These are phyloP conservation scores for Pueraria montana DNA, from an alignment of 306 rosid genomes.

Conservation along the genomic window DNA sequence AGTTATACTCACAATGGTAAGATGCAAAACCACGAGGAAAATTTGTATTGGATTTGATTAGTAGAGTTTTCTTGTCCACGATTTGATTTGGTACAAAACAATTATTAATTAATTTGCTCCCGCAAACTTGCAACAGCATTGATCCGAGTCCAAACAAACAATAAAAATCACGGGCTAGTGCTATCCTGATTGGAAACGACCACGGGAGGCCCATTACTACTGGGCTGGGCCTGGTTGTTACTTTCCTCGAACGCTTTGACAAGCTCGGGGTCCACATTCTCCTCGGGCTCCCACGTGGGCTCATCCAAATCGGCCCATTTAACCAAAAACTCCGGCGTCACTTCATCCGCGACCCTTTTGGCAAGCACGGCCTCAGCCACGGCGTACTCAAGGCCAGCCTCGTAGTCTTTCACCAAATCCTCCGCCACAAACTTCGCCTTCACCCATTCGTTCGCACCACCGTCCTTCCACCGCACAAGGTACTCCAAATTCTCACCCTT, in stretches of 20 bases:
- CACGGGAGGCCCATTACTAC: constrained; percentile 22
- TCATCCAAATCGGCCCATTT: constrained; percentile 87
- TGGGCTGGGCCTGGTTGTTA: constrained; percentile 42
- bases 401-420: constrained; percentile 79
- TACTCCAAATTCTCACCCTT: constrained; percentile 79
- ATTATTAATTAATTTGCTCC: too few relatives aligned
- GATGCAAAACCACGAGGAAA: too few relatives aligned
- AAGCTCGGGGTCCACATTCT: constrained; percentile 77
- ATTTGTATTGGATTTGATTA: too few relatives aligned
- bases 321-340: constrained; percentile 69
- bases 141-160: too few relatives aligned
- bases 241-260: constrained; percentile 55
- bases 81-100: too few relatives aligned
- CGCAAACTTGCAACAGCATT: too few relatives aligned
- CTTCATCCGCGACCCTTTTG: constrained; percentile 76
- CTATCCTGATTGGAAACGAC: neutral
- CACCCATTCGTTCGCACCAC: constrained; percentile 79
- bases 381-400: constrained; percentile 87
- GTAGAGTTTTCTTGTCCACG: too few relatives aligned
- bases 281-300: constrained; percentile 93
- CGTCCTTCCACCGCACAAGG: constrained; percentile 88
- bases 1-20: too few relatives aligned
- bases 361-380: constrained; percentile 85
- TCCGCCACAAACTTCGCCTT: constrained; percentile 70
- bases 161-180: too few relatives aligned